Conservation (phyloP, 139 green algal species). For the Chlorella sp. region DNA sequence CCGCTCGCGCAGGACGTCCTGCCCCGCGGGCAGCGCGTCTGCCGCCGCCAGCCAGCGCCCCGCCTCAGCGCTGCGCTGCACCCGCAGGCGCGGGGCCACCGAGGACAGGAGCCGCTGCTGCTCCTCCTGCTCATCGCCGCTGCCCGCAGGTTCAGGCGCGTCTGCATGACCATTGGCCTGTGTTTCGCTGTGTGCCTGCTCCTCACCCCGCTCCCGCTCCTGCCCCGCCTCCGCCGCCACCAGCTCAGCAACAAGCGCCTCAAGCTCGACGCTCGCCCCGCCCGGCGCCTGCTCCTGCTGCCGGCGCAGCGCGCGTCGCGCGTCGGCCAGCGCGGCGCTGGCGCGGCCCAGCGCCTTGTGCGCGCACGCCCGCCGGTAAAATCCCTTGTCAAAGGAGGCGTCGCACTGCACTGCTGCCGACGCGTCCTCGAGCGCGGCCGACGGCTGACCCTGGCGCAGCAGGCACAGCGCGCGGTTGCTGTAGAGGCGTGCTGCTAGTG, state of each 20-base stretch:
- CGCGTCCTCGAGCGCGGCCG: conserved; percentile 7
- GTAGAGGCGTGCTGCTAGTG: conserved; percentile 17
- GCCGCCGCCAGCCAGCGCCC: conserved; percentile 21
- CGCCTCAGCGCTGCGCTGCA: background rate
- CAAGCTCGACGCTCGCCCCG: background rate
- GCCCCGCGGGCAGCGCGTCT: background rate
- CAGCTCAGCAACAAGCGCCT: conserved; percentile 19
- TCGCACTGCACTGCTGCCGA: conserved; percentile 19
- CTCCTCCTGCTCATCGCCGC: background rate
- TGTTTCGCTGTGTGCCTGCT: background rate
- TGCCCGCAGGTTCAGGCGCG: background rate
- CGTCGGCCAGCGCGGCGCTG: conserved; percentile 4
- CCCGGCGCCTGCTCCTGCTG: conserved; percentile 1
- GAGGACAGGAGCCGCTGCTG: background rate
- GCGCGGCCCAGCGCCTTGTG: background rate
- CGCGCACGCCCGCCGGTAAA: conserved; percentile 26
- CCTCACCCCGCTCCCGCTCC: background rate
- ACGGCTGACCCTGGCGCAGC: background rate
- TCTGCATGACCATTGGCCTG: background rate
- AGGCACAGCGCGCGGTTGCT: conserved; percentile 38
- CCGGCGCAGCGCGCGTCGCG: conserved; percentile 4
- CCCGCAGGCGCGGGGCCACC: background rate
- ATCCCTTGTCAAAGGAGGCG: conserved; percentile 17
- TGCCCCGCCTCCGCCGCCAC: background rate
- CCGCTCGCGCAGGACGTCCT: conserved; percentile 38